These are phyloP conservation scores for Echria macrotheca DNA, from an alignment of 495 filamentous ascomycete genomes.

Conservation along the genomic window DNA sequence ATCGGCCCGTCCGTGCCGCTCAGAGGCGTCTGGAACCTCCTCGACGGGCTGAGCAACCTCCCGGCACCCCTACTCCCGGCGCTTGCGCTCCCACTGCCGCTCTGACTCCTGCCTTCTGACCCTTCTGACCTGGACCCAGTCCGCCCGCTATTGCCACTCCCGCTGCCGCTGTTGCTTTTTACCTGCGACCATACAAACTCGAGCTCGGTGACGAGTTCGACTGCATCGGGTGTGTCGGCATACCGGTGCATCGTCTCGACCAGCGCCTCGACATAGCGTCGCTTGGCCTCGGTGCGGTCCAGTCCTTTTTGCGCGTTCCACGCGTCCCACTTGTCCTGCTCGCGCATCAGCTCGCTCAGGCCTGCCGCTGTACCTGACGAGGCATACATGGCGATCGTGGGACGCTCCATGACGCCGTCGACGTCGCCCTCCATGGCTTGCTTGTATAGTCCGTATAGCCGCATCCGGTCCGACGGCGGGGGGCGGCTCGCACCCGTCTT, in stretches of 20 bases:
- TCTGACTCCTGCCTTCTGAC: constrained; percentile 7
- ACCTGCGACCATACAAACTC: constrained; percentile 99
- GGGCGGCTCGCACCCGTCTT: constrained; percentile 86
- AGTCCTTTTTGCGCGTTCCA: constrained; percentile 83
- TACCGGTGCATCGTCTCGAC: constrained; percentile 96
- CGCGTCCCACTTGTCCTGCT: constrained; percentile 73
- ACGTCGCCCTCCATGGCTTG: constrained; percentile 99
- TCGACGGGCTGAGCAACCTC: not conserved
- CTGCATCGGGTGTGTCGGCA: constrained; percentile 77
- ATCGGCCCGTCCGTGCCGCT: constrained; percentile 52
- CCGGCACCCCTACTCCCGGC: constrained; percentile 13
- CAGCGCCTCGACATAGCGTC: constrained; percentile 83
- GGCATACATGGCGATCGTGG: too few species aligned
- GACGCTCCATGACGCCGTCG: constrained; percentile 83
- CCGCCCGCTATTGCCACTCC: constrained; percentile 49
- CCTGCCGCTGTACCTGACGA: constrained; percentile 6
- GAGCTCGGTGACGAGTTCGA: constrained; percentile 85
- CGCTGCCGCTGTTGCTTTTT: constrained; percentile 70
- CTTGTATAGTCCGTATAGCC: constrained; percentile 96
- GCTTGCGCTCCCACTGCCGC: not conserved
- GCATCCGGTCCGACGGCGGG: constrained; percentile 75
- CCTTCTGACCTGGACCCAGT: constrained; percentile 15
- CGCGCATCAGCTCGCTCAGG: constrained; percentile 45
- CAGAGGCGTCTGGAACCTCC: constrained; percentile 37
- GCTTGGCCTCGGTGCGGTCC: constrained; percentile 86